These are phyloP conservation scores for Lipomyces lipofer DNA, from an alignment of 805 yeast species.

Conservation along the genomic window DNA sequence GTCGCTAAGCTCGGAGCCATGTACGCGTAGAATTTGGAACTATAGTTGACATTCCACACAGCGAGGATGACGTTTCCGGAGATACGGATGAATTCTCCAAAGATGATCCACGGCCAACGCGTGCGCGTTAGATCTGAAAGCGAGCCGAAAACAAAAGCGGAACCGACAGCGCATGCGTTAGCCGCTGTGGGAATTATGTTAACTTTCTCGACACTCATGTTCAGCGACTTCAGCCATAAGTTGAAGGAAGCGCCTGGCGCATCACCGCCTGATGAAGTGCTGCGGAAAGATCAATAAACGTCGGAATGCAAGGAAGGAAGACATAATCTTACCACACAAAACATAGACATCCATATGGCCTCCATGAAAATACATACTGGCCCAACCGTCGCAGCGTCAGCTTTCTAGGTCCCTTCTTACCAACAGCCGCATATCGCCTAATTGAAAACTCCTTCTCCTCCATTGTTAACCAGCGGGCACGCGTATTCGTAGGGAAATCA, in stretches of 20 bases:
- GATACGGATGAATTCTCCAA: slow-evolving; percentile 45
- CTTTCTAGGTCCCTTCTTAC: slow-evolving; percentile 10
- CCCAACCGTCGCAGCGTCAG: slow-evolving; percentile 14
- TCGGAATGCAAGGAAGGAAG: background rate
- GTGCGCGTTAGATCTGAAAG: slow-evolving; percentile 37
- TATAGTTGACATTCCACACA: slow-evolving; percentile 55
- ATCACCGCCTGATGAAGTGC: background rate
- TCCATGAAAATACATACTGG: slow-evolving; percentile 8
- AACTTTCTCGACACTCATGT: slow-evolving; percentile 33
- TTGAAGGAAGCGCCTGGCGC: slow-evolving; percentile 33
- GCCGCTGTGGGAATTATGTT: slow-evolving; percentile 42
- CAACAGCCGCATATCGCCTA: slow-evolving; percentile 19
- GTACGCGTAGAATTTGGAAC: slow-evolving; percentile 62
- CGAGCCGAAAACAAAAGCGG: slow-evolving; percentile 36
- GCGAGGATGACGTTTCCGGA: slow-evolving; percentile 54
- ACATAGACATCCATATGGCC: slow-evolving; percentile 7
- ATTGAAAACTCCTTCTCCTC: slow-evolving; percentile 11
- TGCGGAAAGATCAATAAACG: background rate
- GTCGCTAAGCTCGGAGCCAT: slow-evolving; percentile 57
- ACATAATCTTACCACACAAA: background rate
- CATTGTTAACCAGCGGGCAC: slow-evolving; percentile 16
- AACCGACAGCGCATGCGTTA: slow-evolving; percentile 37
- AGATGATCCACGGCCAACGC: slow-evolving; percentile 53
- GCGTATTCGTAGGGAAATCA: slow-evolving; percentile 48
- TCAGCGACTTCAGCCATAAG: slow-evolving; percentile 37